These are phyloP conservation scores for Sphaerulina vaccinii DNA, from an alignment of 2,329 filamentous ascomycete genomes.

Conservation along the genomic window DNA sequence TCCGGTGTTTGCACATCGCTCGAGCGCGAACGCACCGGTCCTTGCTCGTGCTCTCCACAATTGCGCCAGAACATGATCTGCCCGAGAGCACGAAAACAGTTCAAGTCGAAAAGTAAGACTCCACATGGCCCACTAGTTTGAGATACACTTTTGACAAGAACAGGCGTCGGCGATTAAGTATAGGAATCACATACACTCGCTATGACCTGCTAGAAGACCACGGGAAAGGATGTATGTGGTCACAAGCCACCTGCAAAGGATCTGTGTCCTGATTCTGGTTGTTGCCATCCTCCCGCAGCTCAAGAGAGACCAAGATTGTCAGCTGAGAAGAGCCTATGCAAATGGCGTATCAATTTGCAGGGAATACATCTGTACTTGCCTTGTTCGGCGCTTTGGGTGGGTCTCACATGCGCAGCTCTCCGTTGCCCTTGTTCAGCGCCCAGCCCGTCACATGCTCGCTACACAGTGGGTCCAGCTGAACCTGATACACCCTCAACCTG, in stretches of 20 bases:
- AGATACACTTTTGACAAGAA: constrained; percentile 15
- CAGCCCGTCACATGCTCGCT: neutral
- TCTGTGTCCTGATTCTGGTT: constrained; percentile 11
- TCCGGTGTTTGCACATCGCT: neutral
- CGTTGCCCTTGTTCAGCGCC: neutral
- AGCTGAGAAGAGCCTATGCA: constrained; percentile 7
- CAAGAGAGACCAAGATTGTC: constrained; percentile 1
- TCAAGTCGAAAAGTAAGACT: constrained; percentile 8
- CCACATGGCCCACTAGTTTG: constrained; percentile 9
- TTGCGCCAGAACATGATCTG: constrained; percentile 15
- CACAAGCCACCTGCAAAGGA: neutral
- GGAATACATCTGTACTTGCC: constrained; percentile 8
- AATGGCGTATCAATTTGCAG: neutral
- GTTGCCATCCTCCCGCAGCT: constrained; percentile 1
- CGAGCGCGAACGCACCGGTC: constrained; percentile 11
- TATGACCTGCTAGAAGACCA: no score
- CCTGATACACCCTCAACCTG: no score
- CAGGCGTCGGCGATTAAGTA: no score
- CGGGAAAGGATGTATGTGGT: no score
- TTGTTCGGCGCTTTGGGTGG: constrained; percentile 7
- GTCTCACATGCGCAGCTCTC: neutral
- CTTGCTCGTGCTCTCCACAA: constrained; percentile 6
- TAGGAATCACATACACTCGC: no score
- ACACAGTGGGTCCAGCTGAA: no score
- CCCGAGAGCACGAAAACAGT: neutral